A percentile compares a stretch with the other conserved stretches of the same genome.
phyloP scores from a whole-genome alignment of 768 basidiomycete genomes.

The Termitomyces eurrhizus region DNA sequence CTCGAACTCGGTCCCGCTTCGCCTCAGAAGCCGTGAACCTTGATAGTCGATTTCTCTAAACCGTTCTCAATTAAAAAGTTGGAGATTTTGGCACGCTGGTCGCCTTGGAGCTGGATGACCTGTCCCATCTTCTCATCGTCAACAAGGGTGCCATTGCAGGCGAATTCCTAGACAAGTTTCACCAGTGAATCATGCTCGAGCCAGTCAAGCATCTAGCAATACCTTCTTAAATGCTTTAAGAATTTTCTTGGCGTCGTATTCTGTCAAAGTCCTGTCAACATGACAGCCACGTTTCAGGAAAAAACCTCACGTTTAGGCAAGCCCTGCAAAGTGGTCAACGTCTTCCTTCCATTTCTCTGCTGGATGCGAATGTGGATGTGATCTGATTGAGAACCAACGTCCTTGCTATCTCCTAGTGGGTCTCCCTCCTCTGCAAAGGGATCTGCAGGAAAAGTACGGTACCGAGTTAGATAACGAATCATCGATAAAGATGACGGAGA shows the following conservation, averaged over 20 bases:
- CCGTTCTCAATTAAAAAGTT: slow-evolving; percentile 85
- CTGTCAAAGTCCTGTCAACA: slow-evolving; percentile 33
- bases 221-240: slow-evolving; percentile 99
- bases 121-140: slow-evolving; percentile 94
- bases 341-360: slow-evolving; percentile 98
- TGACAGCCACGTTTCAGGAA: neutral
- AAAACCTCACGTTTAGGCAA: slow-evolving; percentile 77
- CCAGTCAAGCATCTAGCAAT: slow-evolving; percentile 3
- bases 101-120: slow-evolving; percentile 98
- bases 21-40: slow-evolving; percentile 81
- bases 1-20: slow-evolving; percentile 5
- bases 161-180: slow-evolving; percentile 69
- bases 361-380: slow-evolving; percentile 97
- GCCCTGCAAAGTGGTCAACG: slow-evolving; percentile 95
- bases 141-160: slow-evolving; percentile 96
- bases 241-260: slow-evolving; percentile 97
- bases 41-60: slow-evolving; percentile 72
- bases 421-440: slow-evolving; percentile 96
- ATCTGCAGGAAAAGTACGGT: slow-evolving; percentile 44
- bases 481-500: slow-evolving; percentile 16
- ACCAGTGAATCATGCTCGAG: neutral
- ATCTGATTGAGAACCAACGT: slow-evolving; percentile 78
- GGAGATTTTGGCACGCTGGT: slow-evolving; percentile 90
- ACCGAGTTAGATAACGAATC: slow-evolving; percentile 2
- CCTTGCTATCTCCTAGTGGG: slow-evolving; percentile 65